Percentiles rank a stretch among this genome's conserved stretches.
These are phyloP conservation scores for Amaranthus tricolor DNA, from an alignment of 179 eudicot species.

Conservation along the genomic window DNA sequence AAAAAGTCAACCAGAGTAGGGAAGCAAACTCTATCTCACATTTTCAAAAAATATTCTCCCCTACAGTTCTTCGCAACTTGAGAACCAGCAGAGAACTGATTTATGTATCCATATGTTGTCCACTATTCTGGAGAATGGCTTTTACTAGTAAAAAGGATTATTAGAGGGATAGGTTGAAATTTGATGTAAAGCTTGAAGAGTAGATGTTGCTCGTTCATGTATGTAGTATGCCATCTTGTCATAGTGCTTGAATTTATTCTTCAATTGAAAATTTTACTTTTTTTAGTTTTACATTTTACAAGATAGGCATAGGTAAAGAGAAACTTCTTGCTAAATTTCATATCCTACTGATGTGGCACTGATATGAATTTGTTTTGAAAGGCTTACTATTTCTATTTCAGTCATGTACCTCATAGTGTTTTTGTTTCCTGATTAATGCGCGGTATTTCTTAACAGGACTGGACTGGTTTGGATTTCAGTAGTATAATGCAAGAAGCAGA, in stretches of 20 bases:
- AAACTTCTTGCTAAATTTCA: not conserved
- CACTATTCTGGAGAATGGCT: not conserved
- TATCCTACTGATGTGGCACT: not conserved
- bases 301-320: not conserved
- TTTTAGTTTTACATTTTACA: conserved; percentile 5
- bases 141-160: not conserved
- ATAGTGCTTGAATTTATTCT: not conserved
- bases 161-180: not conserved
- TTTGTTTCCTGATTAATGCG: not conserved
- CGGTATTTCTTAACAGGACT: conserved; percentile 58
- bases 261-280: not conserved
- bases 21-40: not conserved
- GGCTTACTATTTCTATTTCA: not conserved
- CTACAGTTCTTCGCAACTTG: not conserved
- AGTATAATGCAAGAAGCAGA: conserved; percentile 96
- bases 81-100: not conserved
- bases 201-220: not conserved
- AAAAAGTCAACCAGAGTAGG: not conserved
- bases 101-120: not conserved
- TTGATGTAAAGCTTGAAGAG: not conserved
- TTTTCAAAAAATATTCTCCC: conserved; percentile 2
- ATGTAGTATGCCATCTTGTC: conserved; percentile 1
- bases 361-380: not conserved
- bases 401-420: not conserved
- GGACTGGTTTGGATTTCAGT: conserved; percentile 88